phyloP scores from a whole-genome alignment of 2,329 filamentous ascomycete species.

The Sporothrix schenckii region DNA sequence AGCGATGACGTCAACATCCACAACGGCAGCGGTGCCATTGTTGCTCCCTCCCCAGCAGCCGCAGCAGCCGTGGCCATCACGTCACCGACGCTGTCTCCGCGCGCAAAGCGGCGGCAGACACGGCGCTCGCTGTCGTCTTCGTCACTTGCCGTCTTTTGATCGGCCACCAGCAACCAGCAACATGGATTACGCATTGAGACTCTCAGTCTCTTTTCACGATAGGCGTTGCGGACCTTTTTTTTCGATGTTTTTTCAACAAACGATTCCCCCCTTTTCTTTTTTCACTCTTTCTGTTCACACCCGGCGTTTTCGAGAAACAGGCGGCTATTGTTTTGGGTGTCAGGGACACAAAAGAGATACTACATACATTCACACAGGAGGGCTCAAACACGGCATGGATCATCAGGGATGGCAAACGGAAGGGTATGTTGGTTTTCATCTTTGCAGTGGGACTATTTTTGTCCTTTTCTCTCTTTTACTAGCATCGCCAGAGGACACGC shows the following conservation, averaged over 20 bases:
- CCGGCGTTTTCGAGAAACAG: neutral
- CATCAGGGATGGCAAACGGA: neutral
- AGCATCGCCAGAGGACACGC: neutral
- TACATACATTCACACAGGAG: neutral
- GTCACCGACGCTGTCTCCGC: slow-evolving; percentile 40
- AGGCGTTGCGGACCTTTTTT: neutral
- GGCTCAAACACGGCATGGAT: neutral
- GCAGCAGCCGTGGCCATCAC: slow-evolving; percentile 32
- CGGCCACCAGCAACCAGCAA: neutral
- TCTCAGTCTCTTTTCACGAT: neutral
- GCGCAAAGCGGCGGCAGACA: slow-evolving; percentile 41
- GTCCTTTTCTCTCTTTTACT: neutral
- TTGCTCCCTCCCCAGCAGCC: slow-evolving; percentile 2
- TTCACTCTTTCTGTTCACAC: neutral
- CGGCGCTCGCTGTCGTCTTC: slow-evolving; percentile 33
- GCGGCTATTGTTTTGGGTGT: neutral
- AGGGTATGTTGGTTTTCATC: neutral
- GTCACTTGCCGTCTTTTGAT: slow-evolving; percentile 34
- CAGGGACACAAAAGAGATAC: slow-evolving; percentile 5
- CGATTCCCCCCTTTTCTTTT: neutral
- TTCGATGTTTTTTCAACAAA: neutral
- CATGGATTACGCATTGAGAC: neutral
- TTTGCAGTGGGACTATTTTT: neutral
- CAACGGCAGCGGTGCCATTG: neutral
- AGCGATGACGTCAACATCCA: neutral